These are phyloP conservation scores for Casuarina cunninghamiana DNA, from an alignment of 306 rosid species.

Conservation along the genomic window DNA sequence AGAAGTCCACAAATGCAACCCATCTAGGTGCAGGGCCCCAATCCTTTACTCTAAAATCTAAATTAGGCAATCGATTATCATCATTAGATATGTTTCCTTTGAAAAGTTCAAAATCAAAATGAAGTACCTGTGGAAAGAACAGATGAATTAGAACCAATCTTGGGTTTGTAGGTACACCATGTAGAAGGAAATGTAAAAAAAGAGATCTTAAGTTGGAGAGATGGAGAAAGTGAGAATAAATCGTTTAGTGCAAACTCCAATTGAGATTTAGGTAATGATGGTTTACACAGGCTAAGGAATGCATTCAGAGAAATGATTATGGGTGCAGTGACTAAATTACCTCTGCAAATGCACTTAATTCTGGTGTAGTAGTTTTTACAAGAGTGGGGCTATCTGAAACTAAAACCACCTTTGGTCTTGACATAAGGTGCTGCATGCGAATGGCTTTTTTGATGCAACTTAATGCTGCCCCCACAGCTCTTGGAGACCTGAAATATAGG, in stretches of 20 bases:
- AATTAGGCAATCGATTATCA: conserved; percentile 43
- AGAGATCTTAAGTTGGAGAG: neutral
- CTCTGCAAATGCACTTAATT: conserved; percentile 80
- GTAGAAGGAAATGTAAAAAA: neutral
- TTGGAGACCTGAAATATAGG: conserved; percentile 56
- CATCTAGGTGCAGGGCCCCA: conserved; percentile 99
- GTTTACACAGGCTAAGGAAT: neutral
- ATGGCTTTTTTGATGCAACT: conserved; percentile 64
- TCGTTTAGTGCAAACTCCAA: neutral
- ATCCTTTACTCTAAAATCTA: conserved; percentile 79
- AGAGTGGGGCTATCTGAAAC: conserved; percentile 89
- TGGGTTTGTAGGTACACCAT: neutral
- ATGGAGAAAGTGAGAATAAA: neutral
- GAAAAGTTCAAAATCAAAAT: conserved; percentile 79
- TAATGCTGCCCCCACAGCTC: conserved; percentile 80
- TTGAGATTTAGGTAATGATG: neutral
- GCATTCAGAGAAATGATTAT: neutral
- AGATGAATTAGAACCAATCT: neutral
- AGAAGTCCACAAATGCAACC: conserved; percentile 98
- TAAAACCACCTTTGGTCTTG: conserved; percentile 72
- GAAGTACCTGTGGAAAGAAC: conserved; percentile 63
- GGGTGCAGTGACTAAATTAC: conserved; percentile 38
- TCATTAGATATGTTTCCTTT: conserved; percentile 61
- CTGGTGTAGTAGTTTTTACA: conserved; percentile 49
- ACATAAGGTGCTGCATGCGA: conserved; percentile 30